Base-by-base conservation (phyloP, 164 flowering plant species). In the Vitis cinerea region DNA sequence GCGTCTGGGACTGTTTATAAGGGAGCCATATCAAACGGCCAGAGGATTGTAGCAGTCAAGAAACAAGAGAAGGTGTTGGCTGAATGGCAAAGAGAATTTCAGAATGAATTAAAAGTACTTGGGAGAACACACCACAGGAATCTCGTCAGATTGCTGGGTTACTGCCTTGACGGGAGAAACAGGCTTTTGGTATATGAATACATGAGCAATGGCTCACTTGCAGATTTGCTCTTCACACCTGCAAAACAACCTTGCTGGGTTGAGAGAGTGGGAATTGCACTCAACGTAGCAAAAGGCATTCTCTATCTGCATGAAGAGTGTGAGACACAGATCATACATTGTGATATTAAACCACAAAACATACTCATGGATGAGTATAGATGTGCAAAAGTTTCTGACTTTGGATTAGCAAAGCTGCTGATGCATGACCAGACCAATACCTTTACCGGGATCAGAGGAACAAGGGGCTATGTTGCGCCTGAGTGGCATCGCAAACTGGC, bases 381-480 rank as follows among this genome's bases (percentile, higher is more conserved):
- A 13, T 51, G 61, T 19, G 44, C 75, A 11, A 72, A 72, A 49
- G 52, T 72, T 2, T 65, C 75, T 2, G 70, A 72, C 11, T 72
- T 72, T 13, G 75, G 75, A 52, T 64, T 72, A 60, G 75, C 75
- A 12, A 72, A 66, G 70, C 44, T 72, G 13, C 60, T 65, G 51
- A 65, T 51, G 59, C 53, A 37, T 15, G 65, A 72, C 27, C 70
- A 72, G 29, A 69, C 65, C 12, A 65, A 23, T 7, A 77, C 79
- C 11, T 61, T 47, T 6, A 79, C 83, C 4, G 78, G 61, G 3
- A 61, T 78, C 30, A 62, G 81, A 73, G 83, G 85, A 29, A 82
- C 83, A 2, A 75, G 69, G 62, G 85, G 85, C 16, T 82, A 82
- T 51, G 75, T 77, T 14, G 83, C 85, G 14, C 85, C 85, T 0